Evolutionary conservation across 2,329 filamentous ascomycete species (phyloP).

Genomic region (Colletotrichum phormii): DNA sequence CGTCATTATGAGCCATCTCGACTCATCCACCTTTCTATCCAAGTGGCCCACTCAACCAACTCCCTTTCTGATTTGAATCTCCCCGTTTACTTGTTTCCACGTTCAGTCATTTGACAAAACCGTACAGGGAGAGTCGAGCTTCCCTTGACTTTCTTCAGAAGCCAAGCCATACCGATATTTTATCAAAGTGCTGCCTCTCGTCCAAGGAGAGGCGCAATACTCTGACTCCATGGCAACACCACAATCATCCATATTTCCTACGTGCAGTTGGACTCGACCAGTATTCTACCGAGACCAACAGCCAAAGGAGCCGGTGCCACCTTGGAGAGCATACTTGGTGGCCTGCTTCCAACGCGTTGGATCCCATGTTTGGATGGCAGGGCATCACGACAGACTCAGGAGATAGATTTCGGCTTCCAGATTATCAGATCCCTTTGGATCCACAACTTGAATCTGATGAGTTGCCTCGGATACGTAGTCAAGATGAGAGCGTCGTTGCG

Average conservation of each 20-base stretch:
- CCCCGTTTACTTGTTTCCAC: background rate
- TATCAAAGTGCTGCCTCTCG: slow-evolving; percentile 6
- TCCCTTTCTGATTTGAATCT: background rate
- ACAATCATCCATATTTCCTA: background rate
- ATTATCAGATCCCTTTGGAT: background rate
- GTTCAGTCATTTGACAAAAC: background rate
- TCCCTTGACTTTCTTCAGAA: background rate
- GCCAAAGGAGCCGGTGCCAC: slow-evolving; percentile 5
- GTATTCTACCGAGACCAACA: slow-evolving; percentile 4
- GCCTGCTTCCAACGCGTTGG: background rate
- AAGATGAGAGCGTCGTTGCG: background rate
- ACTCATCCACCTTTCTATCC: background rate
- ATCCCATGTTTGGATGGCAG: slow-evolving; percentile 4
- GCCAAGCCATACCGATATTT: background rate
- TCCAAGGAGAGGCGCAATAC: background rate
- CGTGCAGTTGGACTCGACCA: background rate
- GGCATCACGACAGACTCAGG: background rate
- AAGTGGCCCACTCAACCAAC: background rate
- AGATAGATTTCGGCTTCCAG: background rate
- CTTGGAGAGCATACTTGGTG: background rate
- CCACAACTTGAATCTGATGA: background rate
- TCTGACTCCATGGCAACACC: slow-evolving; percentile 10
- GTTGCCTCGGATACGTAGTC: background rate
- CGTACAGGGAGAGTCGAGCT: background rate
- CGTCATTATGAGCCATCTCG: slow-evolving; percentile 20